These are phyloP conservation scores for Pseudocercospora eumusae DNA, from an alignment of 2,329 filamentous ascomycete species.

Conservation along the genomic window DNA sequence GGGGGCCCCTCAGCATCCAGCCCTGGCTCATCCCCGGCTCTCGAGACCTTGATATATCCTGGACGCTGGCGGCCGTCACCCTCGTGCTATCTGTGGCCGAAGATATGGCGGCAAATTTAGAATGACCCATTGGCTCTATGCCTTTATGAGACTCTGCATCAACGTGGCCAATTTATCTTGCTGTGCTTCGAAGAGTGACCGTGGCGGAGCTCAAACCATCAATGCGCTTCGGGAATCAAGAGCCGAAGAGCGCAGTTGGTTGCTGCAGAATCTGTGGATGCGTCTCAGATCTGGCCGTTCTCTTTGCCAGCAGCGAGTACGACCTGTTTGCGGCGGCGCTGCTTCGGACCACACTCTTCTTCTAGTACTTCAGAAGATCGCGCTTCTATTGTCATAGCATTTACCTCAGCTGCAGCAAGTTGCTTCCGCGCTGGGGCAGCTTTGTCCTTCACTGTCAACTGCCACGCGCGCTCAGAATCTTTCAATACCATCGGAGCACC, in stretches of 20 bases:
- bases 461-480: neutral
- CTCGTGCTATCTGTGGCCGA: slow-evolving; percentile 5
- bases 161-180: neutral
- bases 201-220: neutral
- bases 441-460: neutral
- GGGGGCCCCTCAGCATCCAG: neutral
- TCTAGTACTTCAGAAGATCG: neutral
- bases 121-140: neutral
- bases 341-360: neutral
- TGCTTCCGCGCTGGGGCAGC: neutral
- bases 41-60: neutral
- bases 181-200: neutral
- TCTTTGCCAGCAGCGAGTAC: neutral
- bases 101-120: neutral
- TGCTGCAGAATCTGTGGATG: neutral
- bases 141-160: neutral
- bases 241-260: neutral
- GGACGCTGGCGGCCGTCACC: slow-evolving; percentile 5
- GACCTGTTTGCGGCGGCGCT: neutral
- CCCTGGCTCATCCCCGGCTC: neutral
- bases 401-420: neutral
- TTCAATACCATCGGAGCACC: neutral
- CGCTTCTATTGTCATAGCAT: neutral
- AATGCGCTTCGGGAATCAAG: neutral
- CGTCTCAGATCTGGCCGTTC: neutral